Evolutionary conservation across 306 rosid genomes (phyloP), one percentile per base, ranked within the genome.

Genomic region (Pyrus betulifolia): DNA sequence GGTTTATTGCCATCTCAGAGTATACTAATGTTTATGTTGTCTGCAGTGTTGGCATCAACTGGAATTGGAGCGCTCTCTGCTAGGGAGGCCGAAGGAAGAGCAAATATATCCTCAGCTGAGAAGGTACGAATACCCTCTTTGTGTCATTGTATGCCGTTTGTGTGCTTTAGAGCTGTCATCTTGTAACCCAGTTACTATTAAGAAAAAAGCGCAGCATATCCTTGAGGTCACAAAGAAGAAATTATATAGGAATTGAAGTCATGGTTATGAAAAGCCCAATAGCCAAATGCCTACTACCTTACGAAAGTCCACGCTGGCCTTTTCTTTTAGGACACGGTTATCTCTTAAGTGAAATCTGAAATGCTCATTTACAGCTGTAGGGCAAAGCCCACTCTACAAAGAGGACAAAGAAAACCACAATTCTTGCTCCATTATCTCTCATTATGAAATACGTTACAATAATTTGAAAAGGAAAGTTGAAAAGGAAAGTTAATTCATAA

Each of bases 1-100:
- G 7, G 17, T 14, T 49, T 12, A 10, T 23, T 74, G 23, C 21
- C 70, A 69, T 74, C 59, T 11, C 35, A 14, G 44, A 40, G 54
- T 54, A 23, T 73, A 62, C 81, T 86, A 57, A 77, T 80, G 69
- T 83, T 78, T 81, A 67, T 79, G 60, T 69, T 49, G 51, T 85
- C 66, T 87, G 77, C 90, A 95, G 99, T 95, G 85, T 81, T 95
- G 93, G 93, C 99, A 61, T 95, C 99, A 82, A 75, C 83, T 75
- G 97, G 99, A 73, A 89, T 95, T 81, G 96, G 97, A 40, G 92
- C 97, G 4, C 97, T 95, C 71, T 90, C 97, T 81, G 91, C 92
- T 30, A 86, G 99, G 58, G 99, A 95, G 88, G 99, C 99, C 30
- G 99, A 92, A 83, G 99, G 99, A 69, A 87, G 97, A 89, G 89